These are phyloP conservation scores for Meyerozyma smithsonii DNA, from an alignment of 1,139 yeast genomes.

Conservation along the genomic window DNA sequence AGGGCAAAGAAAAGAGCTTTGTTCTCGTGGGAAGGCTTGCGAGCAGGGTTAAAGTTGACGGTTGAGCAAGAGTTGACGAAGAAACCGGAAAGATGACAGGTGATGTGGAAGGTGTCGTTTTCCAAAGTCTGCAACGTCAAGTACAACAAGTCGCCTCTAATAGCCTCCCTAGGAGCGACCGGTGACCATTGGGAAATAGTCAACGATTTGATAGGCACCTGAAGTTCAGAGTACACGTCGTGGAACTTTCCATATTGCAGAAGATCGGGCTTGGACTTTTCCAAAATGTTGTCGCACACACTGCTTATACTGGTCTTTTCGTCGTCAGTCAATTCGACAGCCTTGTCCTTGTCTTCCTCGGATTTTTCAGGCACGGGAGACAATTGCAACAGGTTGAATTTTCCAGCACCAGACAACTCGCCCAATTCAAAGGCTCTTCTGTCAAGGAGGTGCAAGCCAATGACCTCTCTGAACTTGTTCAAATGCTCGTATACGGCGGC, in stretches of 20 bases:
- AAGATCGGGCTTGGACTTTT: slow-evolving; percentile 8
- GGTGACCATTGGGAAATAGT: slow-evolving; percentile 84
- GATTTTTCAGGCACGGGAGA: slow-evolving; percentile 16
- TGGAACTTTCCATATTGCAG: slow-evolving; percentile 15
- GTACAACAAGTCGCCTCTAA: slow-evolving; percentile 78
- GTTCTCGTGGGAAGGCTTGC: slow-evolving; percentile 39
- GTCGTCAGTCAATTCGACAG: slow-evolving; percentile 15
- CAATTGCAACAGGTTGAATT: slow-evolving; percentile 28
- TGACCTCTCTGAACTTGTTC: slow-evolving; percentile 37
- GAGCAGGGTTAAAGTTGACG: slow-evolving; percentile 63
- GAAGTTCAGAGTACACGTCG: slow-evolving; percentile 20
- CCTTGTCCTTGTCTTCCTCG: slow-evolving; percentile 6
- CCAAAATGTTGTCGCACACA: slow-evolving; percentile 13
- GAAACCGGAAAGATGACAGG: slow-evolving; percentile 77
- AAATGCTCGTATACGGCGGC: slow-evolving; percentile 37
- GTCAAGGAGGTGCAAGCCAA: slow-evolving; percentile 42
- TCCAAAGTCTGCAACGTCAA: slow-evolving; percentile 74
- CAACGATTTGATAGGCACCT: slow-evolving; percentile 48
- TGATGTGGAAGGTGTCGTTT: slow-evolving; percentile 71
- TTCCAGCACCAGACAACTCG: slow-evolving; percentile 17
- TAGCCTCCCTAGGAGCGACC: slow-evolving; percentile 59
- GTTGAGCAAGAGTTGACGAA: slow-evolving; percentile 66
- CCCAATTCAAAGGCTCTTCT: slow-evolving; percentile 21
- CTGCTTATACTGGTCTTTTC: slow-evolving; percentile 16
- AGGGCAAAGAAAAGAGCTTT: slow-evolving; percentile 47